These are phyloP conservation scores for Aspergillus fumigatus DNA, from an alignment of 2,329 filamentous ascomycete genomes.

Conservation along the genomic window DNA sequence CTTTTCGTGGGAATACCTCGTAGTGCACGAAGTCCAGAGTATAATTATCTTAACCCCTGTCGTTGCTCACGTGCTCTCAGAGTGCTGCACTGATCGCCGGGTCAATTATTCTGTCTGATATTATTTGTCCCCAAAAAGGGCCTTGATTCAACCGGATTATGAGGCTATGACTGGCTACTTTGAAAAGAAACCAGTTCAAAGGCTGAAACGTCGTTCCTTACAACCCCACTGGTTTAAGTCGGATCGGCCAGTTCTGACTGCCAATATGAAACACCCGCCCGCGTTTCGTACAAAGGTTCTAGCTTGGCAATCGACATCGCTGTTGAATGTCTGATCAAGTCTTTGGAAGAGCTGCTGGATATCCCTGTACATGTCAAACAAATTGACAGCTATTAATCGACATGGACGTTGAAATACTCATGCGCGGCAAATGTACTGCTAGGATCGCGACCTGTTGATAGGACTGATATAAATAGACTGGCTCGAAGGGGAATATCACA, in stretches of 20 bases:
- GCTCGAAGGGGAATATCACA: neutral
- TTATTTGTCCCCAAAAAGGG: neutral
- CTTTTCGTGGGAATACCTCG: neutral
- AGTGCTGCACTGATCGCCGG: neutral
- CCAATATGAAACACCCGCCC: constrained; percentile 7
- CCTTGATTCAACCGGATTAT: neutral
- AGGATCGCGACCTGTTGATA: neutral
- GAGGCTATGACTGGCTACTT: neutral
- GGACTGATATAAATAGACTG: neutral
- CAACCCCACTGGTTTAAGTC: neutral
- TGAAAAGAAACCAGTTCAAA: neutral
- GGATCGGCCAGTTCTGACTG: neutral
- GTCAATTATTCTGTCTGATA: neutral
- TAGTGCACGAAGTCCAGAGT: too few relatives aligned
- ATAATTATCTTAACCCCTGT: too few relatives aligned
- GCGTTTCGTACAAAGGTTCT: neutral
- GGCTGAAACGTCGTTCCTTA: neutral
- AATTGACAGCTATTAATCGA: neutral
- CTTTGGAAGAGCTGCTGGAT: neutral
- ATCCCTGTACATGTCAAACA: neutral
- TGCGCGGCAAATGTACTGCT: neutral
- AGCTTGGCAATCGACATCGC: neutral
- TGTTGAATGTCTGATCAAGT: neutral
- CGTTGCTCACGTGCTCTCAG: neutral
- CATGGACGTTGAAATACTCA: neutral